phyloP scores from a whole-genome alignment of 2,329 filamentous ascomycete species.

The Epicoccum nigrum region DNA sequence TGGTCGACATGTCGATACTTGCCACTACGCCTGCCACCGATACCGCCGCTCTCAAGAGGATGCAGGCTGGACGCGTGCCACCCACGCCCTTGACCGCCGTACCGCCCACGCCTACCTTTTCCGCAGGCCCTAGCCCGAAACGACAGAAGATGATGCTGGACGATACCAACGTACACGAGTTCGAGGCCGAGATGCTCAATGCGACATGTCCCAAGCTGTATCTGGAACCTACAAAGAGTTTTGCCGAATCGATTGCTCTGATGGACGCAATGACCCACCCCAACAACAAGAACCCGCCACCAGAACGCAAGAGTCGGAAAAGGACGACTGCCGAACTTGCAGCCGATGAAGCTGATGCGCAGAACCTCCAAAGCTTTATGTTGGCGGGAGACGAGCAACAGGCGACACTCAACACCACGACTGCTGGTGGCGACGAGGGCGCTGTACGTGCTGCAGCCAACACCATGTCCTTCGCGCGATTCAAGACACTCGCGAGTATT shows the following conservation, averaged over 20 bases:
- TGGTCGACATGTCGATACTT: slow-evolving; percentile 78
- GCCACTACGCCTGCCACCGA: slow-evolving; percentile 68
- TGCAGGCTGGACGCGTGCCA: slow-evolving; percentile 60
- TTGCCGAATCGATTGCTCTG: slow-evolving; percentile 72
- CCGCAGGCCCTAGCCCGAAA: slow-evolving; percentile 71
- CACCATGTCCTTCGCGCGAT: slow-evolving; percentile 88
- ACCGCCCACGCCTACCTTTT: slow-evolving; percentile 63
- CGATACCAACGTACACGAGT: slow-evolving; percentile 71
- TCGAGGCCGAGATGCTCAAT: slow-evolving; percentile 77
- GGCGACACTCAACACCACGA: slow-evolving; percentile 61
- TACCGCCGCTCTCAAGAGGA: slow-evolving; percentile 56
- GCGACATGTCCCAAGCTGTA: slow-evolving; percentile 76
- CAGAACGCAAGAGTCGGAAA: slow-evolving; percentile 87
- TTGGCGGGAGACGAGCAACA: slow-evolving; percentile 87
- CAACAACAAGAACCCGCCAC: slow-evolving; percentile 75
- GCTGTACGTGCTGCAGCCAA: slow-evolving; percentile 66
- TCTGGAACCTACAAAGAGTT: slow-evolving; percentile 74
- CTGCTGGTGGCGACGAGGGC: slow-evolving; percentile 73
- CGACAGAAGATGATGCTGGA: slow-evolving; percentile 77
- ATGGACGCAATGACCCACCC: slow-evolving; percentile 77
- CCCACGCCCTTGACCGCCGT: slow-evolving; percentile 65
- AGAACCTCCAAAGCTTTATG: slow-evolving; percentile 90
- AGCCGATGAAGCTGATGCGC: slow-evolving; percentile 89
- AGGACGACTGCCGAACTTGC: slow-evolving; percentile 93
- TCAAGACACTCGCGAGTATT: slow-evolving; percentile 89